Evolutionary conservation across 805 yeast genomes (phyloP).

Genomic region (Kazachstania psychrophila): DNA sequence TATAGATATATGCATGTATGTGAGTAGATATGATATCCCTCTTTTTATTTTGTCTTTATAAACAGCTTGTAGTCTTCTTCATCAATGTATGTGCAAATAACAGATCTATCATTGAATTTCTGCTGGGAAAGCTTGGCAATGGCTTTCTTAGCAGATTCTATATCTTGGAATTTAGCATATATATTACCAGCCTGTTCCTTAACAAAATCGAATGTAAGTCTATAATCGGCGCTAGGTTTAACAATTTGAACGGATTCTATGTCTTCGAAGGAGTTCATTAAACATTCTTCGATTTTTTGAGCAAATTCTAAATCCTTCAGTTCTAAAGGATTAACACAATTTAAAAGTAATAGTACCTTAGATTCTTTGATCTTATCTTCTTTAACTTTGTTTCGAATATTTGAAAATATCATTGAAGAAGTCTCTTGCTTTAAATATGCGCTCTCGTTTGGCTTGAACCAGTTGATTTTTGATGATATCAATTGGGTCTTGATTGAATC

Average conservation of each 20-base stretch:
- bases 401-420: constrained; percentile 26
- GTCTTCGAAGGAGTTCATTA: constrained; percentile 31
- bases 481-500: not conserved
- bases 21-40: no score
- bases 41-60: no score
- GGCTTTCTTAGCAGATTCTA: constrained; percentile 47
- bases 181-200: constrained; percentile 62
- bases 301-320: constrained; percentile 41
- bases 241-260: constrained; percentile 53
- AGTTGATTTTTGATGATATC: not conserved
- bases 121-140: constrained; percentile 53
- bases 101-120: constrained; percentile 56
- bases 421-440: constrained; percentile 12
- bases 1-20: no score
- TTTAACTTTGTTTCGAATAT: constrained; percentile 32
- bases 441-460: constrained; percentile 21
- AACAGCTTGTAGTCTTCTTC: constrained; percentile 50
- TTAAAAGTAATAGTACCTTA: constrained; percentile 54
- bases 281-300: constrained; percentile 43
- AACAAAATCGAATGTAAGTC: constrained; percentile 37
- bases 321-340: constrained; percentile 57
- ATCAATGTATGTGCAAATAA: constrained; percentile 54
- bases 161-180: constrained; percentile 52
- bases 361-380: constrained; percentile 21
- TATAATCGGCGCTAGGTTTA: constrained; percentile 38